Evolutionary conservation across 768 basidiomycete genomes (phyloP).

Genomic region (Chiua virens): DNA sequence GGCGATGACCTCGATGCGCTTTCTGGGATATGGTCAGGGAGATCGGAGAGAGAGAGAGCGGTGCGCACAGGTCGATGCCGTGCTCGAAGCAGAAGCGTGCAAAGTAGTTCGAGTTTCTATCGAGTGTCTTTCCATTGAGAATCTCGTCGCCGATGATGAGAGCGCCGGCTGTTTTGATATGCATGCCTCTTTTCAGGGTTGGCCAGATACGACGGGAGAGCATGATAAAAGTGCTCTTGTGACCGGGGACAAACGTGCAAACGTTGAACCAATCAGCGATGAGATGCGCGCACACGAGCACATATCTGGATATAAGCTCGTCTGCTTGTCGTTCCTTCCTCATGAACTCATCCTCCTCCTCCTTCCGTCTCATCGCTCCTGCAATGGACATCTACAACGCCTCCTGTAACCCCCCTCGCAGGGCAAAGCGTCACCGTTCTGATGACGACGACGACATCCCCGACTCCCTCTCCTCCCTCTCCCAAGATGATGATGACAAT

Average conservation of each 20-base stretch:
- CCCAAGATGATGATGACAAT: slow-evolving; percentile 24
- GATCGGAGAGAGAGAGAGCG: background rate
- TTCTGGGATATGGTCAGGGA: slow-evolving; percentile 41
- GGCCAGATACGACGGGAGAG: no score
- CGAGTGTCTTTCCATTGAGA: slow-evolving; percentile 87
- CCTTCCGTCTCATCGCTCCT: slow-evolving; percentile 28
- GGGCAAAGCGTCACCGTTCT: slow-evolving; percentile 41
- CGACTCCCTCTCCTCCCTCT: slow-evolving; percentile 7
- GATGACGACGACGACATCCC: background rate
- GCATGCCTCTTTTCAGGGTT: no score
- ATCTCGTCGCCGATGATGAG: slow-evolving; percentile 89
- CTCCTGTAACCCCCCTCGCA: slow-evolving; percentile 45
- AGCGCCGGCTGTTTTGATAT: slow-evolving; percentile 73
- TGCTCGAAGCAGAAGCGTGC: slow-evolving; percentile 88
- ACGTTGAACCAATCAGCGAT: slow-evolving; percentile 19
- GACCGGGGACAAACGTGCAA: slow-evolving; percentile 22
- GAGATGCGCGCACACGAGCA: slow-evolving; percentile 21
- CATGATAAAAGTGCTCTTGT: slow-evolving; percentile 1
- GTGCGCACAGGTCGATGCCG: slow-evolving; percentile 70
- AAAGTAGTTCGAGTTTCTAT: slow-evolving; percentile 83
- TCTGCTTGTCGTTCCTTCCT: slow-evolving; percentile 8
- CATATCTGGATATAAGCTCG: background rate
- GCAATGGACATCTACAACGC: slow-evolving; percentile 36
- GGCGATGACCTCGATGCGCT: slow-evolving; percentile 87
- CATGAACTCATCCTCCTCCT: slow-evolving; percentile 16